phyloP scores from a whole-genome alignment of 192 early-diverging fungal genomes.

The Geosiphon pyriformis region DNA sequence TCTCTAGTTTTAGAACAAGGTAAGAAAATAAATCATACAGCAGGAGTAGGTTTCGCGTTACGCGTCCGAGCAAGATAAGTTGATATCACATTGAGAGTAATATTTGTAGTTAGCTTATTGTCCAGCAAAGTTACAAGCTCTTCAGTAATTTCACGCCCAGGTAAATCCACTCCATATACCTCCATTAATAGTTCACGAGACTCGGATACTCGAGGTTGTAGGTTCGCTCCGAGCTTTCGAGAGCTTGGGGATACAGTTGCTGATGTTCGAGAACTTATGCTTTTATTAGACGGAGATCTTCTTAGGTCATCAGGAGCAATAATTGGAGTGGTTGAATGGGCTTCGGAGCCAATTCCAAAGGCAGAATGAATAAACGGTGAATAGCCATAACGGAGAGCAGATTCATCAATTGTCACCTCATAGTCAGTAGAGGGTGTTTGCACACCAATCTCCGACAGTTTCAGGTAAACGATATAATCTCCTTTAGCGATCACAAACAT shows the following conservation, averaged over 20 bases:
- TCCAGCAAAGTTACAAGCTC: slow-evolving; percentile 64
- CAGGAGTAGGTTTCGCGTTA: slow-evolving; percentile 53
- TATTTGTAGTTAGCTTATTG: slow-evolving; percentile 51
- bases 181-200: slow-evolving; percentile 55
- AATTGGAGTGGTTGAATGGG: not conserved
- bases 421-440: slow-evolving; percentile 12
- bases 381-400: not conserved
- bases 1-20: no score
- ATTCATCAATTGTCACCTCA: slow-evolving; percentile 2
- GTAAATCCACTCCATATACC: slow-evolving; percentile 65
- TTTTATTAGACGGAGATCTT: slow-evolving; percentile 29
- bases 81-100: slow-evolving; percentile 56
- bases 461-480: slow-evolving; percentile 53
- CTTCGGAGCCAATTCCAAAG: not conserved
- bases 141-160: slow-evolving; percentile 46
- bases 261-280: slow-evolving; percentile 34
- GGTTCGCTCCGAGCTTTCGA: slow-evolving; percentile 7
- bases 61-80: slow-evolving; percentile 66
- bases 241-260: slow-evolving; percentile 39
- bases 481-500: slow-evolving; percentile 63
- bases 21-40: slow-evolving; percentile 35
- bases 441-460: slow-evolving; percentile 39
- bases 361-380: not conserved
- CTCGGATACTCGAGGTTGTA: slow-evolving; percentile 31
- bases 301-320: slow-evolving; percentile 24